A percentile compares a stretch with the other conserved stretches of the same genome.
These are phyloP conservation scores for Vanderwaltozyma verrucispora DNA, from an alignment of 805 yeast genomes.

Conservation along the genomic window DNA sequence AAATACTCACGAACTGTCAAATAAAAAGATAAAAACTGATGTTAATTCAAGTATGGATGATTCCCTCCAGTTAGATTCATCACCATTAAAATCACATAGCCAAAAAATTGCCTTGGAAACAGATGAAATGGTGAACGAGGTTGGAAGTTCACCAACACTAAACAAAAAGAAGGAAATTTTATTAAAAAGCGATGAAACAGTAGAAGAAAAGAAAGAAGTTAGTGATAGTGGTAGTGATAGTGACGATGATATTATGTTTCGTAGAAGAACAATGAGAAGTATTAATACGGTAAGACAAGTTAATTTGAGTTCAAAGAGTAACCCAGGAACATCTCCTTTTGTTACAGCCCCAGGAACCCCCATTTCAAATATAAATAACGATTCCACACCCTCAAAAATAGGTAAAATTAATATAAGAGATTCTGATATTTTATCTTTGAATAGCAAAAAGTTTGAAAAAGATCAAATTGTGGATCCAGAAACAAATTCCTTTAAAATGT, in stretches of 20 bases:
- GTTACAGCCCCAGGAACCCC: constrained; percentile 29
- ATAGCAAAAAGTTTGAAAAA: constrained; percentile 13
- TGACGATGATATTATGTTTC: constrained; percentile 25
- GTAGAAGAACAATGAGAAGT: constrained; percentile 24
- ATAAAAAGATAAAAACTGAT: constrained; percentile 11
- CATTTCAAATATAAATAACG: not conserved
- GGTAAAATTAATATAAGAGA: not conserved
- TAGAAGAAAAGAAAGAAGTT: too few species aligned
- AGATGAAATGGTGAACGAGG: constrained; percentile 1
- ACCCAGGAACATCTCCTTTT: constrained; percentile 20
- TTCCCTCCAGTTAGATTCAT: constrained; percentile 13
- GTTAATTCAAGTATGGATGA: constrained; percentile 5
- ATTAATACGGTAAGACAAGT: constrained; percentile 19
- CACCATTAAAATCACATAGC: constrained; percentile 17
- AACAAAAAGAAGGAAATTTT: constrained; percentile 1
- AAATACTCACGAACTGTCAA: not conserved
- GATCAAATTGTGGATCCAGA: constrained; percentile 30
- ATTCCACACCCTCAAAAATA: not conserved
- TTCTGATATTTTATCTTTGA: constrained; percentile 5
- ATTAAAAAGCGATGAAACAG: constrained; percentile 3
- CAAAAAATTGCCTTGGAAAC: not conserved
- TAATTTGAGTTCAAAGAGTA: constrained; percentile 18
- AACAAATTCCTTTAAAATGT: constrained; percentile 55
- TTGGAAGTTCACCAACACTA: constrained; percentile 3
- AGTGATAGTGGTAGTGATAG: constrained; percentile 20